These are phyloP conservation scores for Phytophthora ohioensis DNA, from an alignment of 352 stramenopile genomes.

Conservation along the genomic window DNA sequence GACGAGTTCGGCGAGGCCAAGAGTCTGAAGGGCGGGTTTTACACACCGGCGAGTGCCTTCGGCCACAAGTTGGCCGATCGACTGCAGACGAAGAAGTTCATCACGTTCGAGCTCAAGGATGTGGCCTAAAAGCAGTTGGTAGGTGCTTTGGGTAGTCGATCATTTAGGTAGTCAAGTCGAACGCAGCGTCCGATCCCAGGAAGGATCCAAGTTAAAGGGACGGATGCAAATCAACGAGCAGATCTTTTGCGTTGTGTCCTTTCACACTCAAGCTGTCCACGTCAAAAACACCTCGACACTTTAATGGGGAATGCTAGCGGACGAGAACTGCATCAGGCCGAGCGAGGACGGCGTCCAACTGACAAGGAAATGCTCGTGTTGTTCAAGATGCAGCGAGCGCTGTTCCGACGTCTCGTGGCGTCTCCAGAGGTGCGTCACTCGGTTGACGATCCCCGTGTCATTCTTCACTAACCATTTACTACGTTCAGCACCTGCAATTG, in stretches of 20 bases:
- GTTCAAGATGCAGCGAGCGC: constrained; percentile 66
- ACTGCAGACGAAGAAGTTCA: constrained; percentile 64
- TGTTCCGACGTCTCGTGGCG: constrained; percentile 64
- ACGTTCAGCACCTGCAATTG: constrained; percentile 58
- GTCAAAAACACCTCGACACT: not conserved
- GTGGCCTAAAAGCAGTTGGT: constrained; percentile 16
- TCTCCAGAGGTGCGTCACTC: constrained; percentile 58
- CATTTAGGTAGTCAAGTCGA: constrained; percentile 8
- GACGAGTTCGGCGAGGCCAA: constrained; percentile 38
- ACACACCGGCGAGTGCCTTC: constrained; percentile 67
- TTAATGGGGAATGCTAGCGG: constrained; percentile 58
- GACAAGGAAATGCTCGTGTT: constrained; percentile 74
- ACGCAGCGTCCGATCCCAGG: constrained; percentile 6
- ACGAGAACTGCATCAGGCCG: constrained; percentile 42
- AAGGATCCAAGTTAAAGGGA: constrained; percentile 24
- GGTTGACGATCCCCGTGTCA: no score
- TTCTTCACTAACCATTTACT: constrained; percentile 8
- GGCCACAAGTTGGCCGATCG: constrained; percentile 61
- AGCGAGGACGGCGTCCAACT: constrained; percentile 56
- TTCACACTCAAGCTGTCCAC: constrained; percentile 9
- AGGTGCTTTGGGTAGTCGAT: constrained; percentile 11
- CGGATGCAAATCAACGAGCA: constrained; percentile 29
- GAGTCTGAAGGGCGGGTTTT: constrained; percentile 55
- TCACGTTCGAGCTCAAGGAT: constrained; percentile 59
- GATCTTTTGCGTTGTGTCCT: constrained; percentile 21